These are phyloP conservation scores for Colletotrichum simmondsii DNA, from an alignment of 2,329 filamentous ascomycete genomes.

Conservation along the genomic window DNA sequence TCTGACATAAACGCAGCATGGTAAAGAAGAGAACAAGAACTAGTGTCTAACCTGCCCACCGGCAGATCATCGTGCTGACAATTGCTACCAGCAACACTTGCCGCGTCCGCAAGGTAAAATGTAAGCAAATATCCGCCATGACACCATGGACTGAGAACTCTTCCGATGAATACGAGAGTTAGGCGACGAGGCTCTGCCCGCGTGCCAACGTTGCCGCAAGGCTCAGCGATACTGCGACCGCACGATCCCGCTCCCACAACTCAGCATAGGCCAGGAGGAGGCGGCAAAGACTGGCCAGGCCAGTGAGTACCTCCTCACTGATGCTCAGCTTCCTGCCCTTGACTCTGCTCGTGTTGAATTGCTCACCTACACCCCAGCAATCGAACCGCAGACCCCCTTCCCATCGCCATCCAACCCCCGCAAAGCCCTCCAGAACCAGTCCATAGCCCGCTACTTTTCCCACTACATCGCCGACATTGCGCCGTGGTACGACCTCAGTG, in stretches of 20 bases:
- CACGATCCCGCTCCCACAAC: slow-evolving; percentile 35
- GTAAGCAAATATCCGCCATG: slow-evolving; percentile 29
- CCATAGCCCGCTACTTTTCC: slow-evolving; percentile 49
- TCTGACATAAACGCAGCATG: neutral
- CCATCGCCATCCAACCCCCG: slow-evolving; percentile 38
- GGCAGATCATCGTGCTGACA: neutral
- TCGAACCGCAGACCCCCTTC: neutral
- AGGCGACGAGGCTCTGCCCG: slow-evolving; percentile 46
- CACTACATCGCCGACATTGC: slow-evolving; percentile 53
- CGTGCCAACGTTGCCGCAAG: slow-evolving; percentile 46
- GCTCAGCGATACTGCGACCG: slow-evolving; percentile 48
- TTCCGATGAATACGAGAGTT: neutral
- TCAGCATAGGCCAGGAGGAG: neutral
- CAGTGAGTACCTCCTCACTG: no score
- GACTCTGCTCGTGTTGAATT: no score
- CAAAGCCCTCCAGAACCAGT: slow-evolving; percentile 42
- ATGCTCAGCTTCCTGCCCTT: no score
- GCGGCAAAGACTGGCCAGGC: no score
- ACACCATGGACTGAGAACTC: neutral
- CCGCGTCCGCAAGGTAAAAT: slow-evolving; percentile 49
- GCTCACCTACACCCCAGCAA: neutral
- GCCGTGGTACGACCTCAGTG: slow-evolving; percentile 60
- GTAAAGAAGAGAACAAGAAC: neutral
- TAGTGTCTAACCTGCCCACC: neutral
- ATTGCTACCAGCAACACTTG: slow-evolving; percentile 46